Evolutionary conservation across 495 filamentous ascomycete species (phyloP), one percentile per base, ranked within the genome.

Genomic region (Pseudevernia furfuracea): DNA sequence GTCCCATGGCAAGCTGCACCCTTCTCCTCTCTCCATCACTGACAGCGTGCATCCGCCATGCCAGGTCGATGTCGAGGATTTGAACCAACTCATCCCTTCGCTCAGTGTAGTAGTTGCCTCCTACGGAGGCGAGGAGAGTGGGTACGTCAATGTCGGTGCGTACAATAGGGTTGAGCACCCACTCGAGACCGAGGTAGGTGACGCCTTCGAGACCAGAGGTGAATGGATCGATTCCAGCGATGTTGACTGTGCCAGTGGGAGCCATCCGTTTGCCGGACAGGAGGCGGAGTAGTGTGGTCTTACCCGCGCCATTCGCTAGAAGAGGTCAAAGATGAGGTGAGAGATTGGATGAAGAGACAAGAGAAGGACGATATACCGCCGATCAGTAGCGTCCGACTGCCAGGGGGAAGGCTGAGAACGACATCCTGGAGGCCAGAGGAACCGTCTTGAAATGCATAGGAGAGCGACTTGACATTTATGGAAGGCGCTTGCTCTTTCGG

Each of bases 121-220:
- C 94, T 3, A 98, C 89, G 17, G 87, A 91, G 41, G 82, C 75
- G 25, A 98, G 84, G 10, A 98, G 85, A 49, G 92, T 91, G 4
- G 82, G 83, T 4, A 98, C 92, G 48, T 89, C 90, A 65, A 98
- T 96, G 75, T 99, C 94, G 21, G 88, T 94, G 38, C 95, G 86
- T 43, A 97, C 95, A 69, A 97, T 95, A 41, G 86, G 88, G 78
- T 97, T 97, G n/a, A 97, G 84, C 17, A 97, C 95, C 95, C 95
- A 99, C 78, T 99, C 94, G 0, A 95, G 83, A 1, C 94, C 94
- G 9, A 99, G 87, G 74, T 99, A 99, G 58, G 92, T 96, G 34
- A 99, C 93, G 56, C 92, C 94, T 75, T 95, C 89, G 0, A 96
- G 81, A 15, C 85, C 84, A 30, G 89, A 82, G 69, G 87, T 88